Conservation (phyloP, 2,329 filamentous ascomycete species). For the Aspergillus japonicus region DNA sequence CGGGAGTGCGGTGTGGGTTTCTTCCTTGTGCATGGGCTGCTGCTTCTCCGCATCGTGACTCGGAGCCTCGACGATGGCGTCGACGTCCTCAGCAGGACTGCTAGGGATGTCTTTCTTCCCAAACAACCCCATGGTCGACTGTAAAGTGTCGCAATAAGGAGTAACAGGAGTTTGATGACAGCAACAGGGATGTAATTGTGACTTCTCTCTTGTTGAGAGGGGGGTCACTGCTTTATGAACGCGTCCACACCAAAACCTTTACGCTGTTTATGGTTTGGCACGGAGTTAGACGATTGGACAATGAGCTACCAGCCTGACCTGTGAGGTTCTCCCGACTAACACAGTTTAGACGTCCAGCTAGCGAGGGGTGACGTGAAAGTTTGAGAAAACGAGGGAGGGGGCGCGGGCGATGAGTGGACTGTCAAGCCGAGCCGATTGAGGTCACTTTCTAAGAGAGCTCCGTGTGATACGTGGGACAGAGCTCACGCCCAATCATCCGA, state of each 20-base stretch:
- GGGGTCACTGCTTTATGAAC: background rate
- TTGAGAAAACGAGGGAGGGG: background rate
- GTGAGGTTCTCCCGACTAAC: background rate
- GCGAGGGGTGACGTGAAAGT: background rate
- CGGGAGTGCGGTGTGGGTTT: conserved; percentile 19
- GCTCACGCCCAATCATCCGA: background rate
- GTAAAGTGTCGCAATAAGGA: background rate
- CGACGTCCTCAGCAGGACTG: conserved; percentile 5
- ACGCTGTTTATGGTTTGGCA: background rate
- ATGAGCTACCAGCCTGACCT: background rate
- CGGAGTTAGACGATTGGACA: background rate
- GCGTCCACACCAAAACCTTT: background rate
- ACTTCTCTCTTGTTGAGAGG: background rate
- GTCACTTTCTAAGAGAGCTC: background rate
- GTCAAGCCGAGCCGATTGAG: background rate
- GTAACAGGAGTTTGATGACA: background rate
- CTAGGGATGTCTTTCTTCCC: conserved; percentile 6
- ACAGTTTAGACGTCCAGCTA: background rate
- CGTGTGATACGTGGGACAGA: background rate
- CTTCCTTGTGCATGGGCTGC: conserved; percentile 23
- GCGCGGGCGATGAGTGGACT: background rate
- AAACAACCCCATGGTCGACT: conserved; percentile 14
- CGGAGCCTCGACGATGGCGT: conserved; percentile 23
- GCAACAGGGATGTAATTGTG: background rate
- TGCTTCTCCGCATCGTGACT: conserved; percentile 30